These are phyloP conservation scores for Annulohypoxylon maeteangense DNA, from an alignment of 495 filamentous ascomycete genomes.

Conservation along the genomic window DNA sequence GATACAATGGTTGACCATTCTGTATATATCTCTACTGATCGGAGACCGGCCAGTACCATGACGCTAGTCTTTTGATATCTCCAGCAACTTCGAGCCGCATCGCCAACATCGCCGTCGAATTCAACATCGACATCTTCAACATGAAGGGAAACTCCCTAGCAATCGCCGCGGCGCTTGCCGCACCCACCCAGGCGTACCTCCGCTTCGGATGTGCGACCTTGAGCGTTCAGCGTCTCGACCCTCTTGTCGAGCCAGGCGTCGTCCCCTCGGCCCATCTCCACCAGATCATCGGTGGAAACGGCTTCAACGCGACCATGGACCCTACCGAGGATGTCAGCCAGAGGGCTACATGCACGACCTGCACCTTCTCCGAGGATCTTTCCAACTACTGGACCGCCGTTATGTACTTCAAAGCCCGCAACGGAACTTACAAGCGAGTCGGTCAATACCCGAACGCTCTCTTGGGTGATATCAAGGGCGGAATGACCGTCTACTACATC, in stretches of 20 bases:
- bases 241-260: slow-evolving; percentile 47
- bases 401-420: slow-evolving; percentile 52
- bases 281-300: slow-evolving; percentile 51
- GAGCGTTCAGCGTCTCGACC: slow-evolving; percentile 54
- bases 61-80: slow-evolving; percentile 6
- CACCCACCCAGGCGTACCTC: slow-evolving; percentile 48
- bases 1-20: background rate
- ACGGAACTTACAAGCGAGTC: slow-evolving; percentile 56
- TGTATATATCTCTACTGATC: slow-evolving; percentile 35
- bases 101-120: slow-evolving; percentile 15
- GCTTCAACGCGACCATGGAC: slow-evolving; percentile 51
- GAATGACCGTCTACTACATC: slow-evolving; percentile 59
- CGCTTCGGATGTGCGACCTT: slow-evolving; percentile 53
- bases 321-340: slow-evolving; percentile 31
- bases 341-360: slow-evolving; percentile 50
- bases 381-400: slow-evolving; percentile 55
- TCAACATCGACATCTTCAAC: slow-evolving; percentile 32
- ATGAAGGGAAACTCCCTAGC: slow-evolving; percentile 51
- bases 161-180: slow-evolving; percentile 43
- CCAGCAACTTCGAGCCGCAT: slow-evolving; percentile 21
- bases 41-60: background rate
- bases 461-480: slow-evolving; percentile 51
- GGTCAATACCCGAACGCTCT: slow-evolving; percentile 52
- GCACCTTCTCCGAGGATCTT: slow-evolving; percentile 50
- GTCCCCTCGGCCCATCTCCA: slow-evolving; percentile 47